Evolutionary conservation across 176 grass and related monocot genomes (phyloP), one percentile per base, ranked within the genome.

Genomic region (Zoysia pacifica): DNA sequence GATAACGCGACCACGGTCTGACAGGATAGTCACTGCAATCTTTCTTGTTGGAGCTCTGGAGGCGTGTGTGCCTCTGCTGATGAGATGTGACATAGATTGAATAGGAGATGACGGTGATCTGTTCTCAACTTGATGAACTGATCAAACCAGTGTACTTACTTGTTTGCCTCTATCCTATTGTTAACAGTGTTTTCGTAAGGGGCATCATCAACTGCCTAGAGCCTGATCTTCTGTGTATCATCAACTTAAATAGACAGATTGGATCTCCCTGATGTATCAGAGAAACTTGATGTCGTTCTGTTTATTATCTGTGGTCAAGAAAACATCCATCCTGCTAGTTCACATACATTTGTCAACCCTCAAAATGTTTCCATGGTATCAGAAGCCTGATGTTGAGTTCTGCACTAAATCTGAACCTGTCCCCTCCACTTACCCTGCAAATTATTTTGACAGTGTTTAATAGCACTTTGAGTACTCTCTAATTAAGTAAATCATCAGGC

Each of bases 401-500:
- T 46, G 1, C 45, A 53, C 14, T 6, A 75, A 67, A 0, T 20
- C 9, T 58, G 6, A 66, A 38, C 2, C 70, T 12, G 5, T 69
- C 5, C 36, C 28, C 37, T 41, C 40, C 28, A 49, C 48, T 59
- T 69, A 70, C 48, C 44, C 51, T 69, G 74, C 53, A 4, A 13
- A 62, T 10, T 15, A 68, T 20, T 20, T 43, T 1, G 2, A 5
- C 7, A 44, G n/a, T 50, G 15, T 0, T 80, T n/a, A 9, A 7
- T 3, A 9, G 2, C 48, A 56, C 14, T 48, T 70, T 10, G 62
- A 62, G 42, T 52, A 2, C 48, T 9, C 46, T 66, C 48, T 53
- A 48, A 2, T 11, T 69, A 10, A 77, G n/a, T 82, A 12, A 62
- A 66, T 69, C 60, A 53, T 78, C 83, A 97, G 94, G 87, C 94